phyloP scores from a whole-genome alignment of 2,329 filamentous ascomycete genomes.

The Ophiocordyceps camponoti-saundersi region DNA sequence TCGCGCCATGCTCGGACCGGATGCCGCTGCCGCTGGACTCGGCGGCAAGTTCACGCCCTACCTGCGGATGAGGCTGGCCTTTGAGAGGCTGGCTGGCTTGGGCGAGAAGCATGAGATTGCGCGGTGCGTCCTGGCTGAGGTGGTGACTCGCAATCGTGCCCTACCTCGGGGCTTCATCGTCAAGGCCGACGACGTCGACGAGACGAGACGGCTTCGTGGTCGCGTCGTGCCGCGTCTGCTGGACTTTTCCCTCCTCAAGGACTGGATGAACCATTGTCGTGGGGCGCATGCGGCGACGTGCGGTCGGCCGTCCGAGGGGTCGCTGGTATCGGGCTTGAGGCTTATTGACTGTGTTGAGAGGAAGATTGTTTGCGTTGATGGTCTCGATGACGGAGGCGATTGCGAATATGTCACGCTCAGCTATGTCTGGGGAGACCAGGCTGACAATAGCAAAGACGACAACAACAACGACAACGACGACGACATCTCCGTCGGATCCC shows the following conservation, averaged over 20 bases:
- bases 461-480: slow-evolving; percentile 4
- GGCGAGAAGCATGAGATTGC: slow-evolving; percentile 19
- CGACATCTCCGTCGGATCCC: neutral
- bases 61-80: slow-evolving; percentile 19
- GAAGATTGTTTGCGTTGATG: slow-evolving; percentile 12
- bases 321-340: slow-evolving; percentile 11
- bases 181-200: slow-evolving; percentile 7
- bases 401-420: slow-evolving; percentile 18
- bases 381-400: slow-evolving; percentile 6
- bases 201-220: slow-evolving; percentile 10
- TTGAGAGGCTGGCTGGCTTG: slow-evolving; percentile 17
- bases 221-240: slow-evolving; percentile 14
- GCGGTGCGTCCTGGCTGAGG: slow-evolving; percentile 17
- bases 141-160: slow-evolving; percentile 17
- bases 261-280: slow-evolving; percentile 18
- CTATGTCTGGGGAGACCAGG: slow-evolving; percentile 12
- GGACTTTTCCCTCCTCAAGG: slow-evolving; percentile 11
- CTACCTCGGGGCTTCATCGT: slow-evolving; percentile 20
- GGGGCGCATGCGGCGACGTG: slow-evolving; percentile 10
- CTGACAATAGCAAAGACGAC: slow-evolving; percentile 3
- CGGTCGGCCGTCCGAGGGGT: slow-evolving; percentile 6
- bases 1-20: slow-evolving; percentile 13
- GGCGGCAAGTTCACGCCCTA: slow-evolving; percentile 19
- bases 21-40: slow-evolving; percentile 6
- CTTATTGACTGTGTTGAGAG: slow-evolving; percentile 15